Conservation (phyloP, 1,284 basidiomycete genomes). For the Tilletiaria anomala region DNA sequence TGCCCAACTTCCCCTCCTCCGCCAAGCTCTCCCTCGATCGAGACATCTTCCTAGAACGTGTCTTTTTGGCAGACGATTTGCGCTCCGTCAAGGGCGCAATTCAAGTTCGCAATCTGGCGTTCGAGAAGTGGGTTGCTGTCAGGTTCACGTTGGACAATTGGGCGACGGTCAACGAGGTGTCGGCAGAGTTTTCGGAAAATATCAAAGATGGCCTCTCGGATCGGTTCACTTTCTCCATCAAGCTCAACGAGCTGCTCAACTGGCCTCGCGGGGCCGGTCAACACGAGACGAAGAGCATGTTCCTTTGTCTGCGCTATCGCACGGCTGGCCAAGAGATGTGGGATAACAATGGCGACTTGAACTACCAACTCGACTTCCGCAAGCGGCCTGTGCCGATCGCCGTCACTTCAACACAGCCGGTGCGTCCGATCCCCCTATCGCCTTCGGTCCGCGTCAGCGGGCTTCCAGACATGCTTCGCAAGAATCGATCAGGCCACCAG, state of each 20-base stretch:
- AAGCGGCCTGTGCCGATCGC: no score
- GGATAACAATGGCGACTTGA: slow-evolving; percentile 74
- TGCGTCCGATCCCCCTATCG: no score
- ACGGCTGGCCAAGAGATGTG: slow-evolving; percentile 63
- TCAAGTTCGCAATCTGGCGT: slow-evolving; percentile 70
- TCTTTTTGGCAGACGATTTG: slow-evolving; percentile 52
- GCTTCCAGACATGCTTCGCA: no score
- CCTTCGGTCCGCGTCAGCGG: no score
- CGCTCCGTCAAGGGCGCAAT: slow-evolving; percentile 55
- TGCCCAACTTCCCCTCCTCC: slow-evolving; percentile 47
- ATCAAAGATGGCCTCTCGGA: slow-evolving; percentile 52
- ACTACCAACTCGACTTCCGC: slow-evolving; percentile 55
- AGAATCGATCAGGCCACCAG: no score
- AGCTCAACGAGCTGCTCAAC: slow-evolving; percentile 43
- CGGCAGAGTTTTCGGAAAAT: slow-evolving; percentile 56
- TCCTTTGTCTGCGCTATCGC: slow-evolving; percentile 64
- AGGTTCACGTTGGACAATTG: slow-evolving; percentile 87
- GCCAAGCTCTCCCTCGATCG: slow-evolving; percentile 39
- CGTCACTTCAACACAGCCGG: no score
- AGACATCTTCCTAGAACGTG: slow-evolving; percentile 47
- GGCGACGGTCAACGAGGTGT: slow-evolving; percentile 89
- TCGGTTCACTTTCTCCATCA: slow-evolving; percentile 46
- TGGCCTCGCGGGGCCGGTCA: slow-evolving; percentile 40
- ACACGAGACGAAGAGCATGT: slow-evolving; percentile 72
- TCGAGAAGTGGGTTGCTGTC: slow-evolving; percentile 70